A percentile compares a stretch with the other conserved stretches of the same genome.
These are phyloP conservation scores for Borovskyia barvae DNA, from an alignment of 208 protist genomes.

Conservation along the genomic window DNA sequence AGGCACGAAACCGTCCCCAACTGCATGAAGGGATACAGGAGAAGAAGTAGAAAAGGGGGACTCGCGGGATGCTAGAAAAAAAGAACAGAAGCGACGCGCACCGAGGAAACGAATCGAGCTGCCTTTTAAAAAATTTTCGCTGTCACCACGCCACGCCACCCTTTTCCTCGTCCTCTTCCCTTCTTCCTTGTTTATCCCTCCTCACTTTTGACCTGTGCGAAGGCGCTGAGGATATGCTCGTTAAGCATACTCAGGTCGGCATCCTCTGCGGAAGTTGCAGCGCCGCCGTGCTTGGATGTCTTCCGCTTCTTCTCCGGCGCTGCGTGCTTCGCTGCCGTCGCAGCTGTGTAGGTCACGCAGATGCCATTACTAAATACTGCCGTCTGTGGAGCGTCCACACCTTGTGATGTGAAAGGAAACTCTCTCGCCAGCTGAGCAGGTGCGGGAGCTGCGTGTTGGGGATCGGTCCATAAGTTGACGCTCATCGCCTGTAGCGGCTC, in stretches of 20 bases:
- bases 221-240: constrained; percentile 81
- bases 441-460: constrained; percentile 19
- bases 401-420: constrained; percentile 43
- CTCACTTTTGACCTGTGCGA: constrained; percentile 49
- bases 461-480: constrained; percentile 77
- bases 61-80: too few relatives aligned
- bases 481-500: constrained; percentile 42
- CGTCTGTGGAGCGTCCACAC: constrained; percentile 39
- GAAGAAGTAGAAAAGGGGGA: constrained; percentile 1
- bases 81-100: too few relatives aligned
- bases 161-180: not conserved
- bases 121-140: too few relatives aligned
- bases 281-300: constrained; percentile 6
- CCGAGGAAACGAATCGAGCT: too few relatives aligned
- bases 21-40: constrained; percentile 13
- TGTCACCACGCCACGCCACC: not conserved
- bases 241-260: constrained; percentile 72
- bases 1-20: too few relatives aligned
- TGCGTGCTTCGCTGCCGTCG: constrained; percentile 52
- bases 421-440: constrained; percentile 34
- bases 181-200: not conserved
- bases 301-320: constrained; percentile 31
- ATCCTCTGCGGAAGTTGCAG: constrained; percentile 33
- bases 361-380: constrained; percentile 69
- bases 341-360: constrained; percentile 74